A percentile compares a stretch with the other conserved stretches of the same genome.
Conservation (phyloP, 306 rosid genomes). For the Malus sylvestris region DNA sequence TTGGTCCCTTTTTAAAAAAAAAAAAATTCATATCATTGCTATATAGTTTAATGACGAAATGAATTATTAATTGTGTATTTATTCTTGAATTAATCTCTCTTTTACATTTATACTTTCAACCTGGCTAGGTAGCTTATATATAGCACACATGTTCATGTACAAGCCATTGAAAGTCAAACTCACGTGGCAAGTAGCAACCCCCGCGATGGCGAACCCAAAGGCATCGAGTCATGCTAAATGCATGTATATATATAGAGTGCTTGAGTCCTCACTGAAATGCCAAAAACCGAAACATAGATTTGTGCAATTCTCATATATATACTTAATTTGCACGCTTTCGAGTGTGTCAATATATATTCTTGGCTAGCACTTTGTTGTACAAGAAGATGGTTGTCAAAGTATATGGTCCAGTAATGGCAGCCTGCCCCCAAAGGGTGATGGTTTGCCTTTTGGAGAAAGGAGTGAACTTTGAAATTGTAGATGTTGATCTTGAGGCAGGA, state of each 20-base stretch:
- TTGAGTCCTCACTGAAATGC: not conserved
- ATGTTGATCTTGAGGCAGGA: constrained; percentile 39
- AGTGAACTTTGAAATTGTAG: constrained; percentile 46
- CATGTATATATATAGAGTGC: not conserved
- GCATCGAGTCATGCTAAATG: not conserved
- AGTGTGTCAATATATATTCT: not conserved
- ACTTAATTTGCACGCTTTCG: not conserved
- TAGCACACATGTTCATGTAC: not conserved
- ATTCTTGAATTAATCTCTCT: too few relatives aligned
- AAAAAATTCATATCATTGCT: too few relatives aligned
- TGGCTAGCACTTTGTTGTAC: not conserved
- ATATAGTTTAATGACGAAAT: too few relatives aligned
- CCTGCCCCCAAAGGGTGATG: constrained; percentile 61
- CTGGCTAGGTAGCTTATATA: not conserved
- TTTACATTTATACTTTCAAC: not conserved
- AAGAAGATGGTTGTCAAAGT: constrained; percentile 58
- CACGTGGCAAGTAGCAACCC: not conserved
- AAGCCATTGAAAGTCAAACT: not conserved
- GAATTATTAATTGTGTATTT: too few relatives aligned
- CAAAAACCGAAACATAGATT: not conserved
- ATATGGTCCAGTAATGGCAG: constrained; percentile 32
- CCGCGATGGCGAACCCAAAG: not conserved
- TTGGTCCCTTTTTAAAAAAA: too few relatives aligned
- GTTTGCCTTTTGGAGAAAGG: constrained; percentile 65
- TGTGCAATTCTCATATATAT: too few relatives aligned